Evolutionary conservation across 768 basidiomycete species (phyloP), one percentile per base, ranked within the genome.

Genomic region (Clavulina sp.): DNA sequence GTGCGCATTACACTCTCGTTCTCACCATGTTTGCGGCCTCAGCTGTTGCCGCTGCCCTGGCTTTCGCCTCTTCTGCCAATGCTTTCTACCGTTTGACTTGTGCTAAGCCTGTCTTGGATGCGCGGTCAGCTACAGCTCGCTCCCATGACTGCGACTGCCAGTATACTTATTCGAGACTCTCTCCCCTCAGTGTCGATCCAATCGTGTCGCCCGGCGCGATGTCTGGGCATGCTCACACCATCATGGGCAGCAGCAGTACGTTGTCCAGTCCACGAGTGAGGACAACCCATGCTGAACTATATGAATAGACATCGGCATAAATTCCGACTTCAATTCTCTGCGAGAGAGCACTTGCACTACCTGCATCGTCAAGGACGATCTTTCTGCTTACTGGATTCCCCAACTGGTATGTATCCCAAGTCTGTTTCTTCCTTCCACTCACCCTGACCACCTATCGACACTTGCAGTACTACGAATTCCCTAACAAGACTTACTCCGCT

Each of bases 361-460:
- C 13, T 54, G 53, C 41, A 4, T 18, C 16, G 52, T 54, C 3
- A 43, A 28, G 6, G 31, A 54, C 18, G 53, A 54, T 34, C 50
- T 54, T 6, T 54, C 53, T n/a, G 41, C 32, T 32, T 54, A 54
- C 41, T 54, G 53, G 53, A 38, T 38, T 21, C 36, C 36, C 13
- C 36, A 38, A 21, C 21, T 38, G 36, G 36, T 38, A 21, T n/a
- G n/a, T n/a, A n/a, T n/a, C n/a, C n/a, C n/a, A 38, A 38, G 13
- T 38, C 21, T 13, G 13, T 38, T 21, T 38, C 21, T 21, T 38
- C 13, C 21, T 38, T 21, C 36, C 21, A 38, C 21, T 21, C 21
- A 38, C 13, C 13, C 13, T 21, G 36, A 38, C 21, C 13, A 21
- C 13, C 36, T 38, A 38, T 13, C 13, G 36, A 13, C 21, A 13